Base-by-base conservation (phyloP, 2,329 filamentous ascomycete genomes). In the Colletotrichum sp. region DNA sequence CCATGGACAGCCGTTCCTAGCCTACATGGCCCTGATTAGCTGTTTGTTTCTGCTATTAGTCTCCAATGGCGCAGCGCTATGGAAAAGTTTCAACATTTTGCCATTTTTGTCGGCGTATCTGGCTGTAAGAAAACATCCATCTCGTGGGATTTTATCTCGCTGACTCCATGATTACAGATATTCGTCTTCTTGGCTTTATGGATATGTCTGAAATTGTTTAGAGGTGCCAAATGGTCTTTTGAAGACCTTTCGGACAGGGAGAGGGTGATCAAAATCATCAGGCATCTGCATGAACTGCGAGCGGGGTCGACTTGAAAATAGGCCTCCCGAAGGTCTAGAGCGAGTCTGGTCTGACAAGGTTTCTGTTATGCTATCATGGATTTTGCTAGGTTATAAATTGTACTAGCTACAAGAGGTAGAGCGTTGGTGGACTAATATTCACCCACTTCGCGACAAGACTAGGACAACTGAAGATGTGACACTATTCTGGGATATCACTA, bases 1-100 rank as follows among this genome's bases (percentile, higher is more conserved):
- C 62, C 83, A 85, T 39, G 81, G 80, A 2, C 86, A 87, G 74
- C 85, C 86, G 0, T 64, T 85, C 6, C 79, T 84, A 1, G 84
- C 83, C 9, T 85, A 84, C 66, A 39, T 83, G 3, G 84, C 84
- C 1, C 71, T 87, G 2, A 34, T 32, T 6, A 12, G 65, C 3
- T 67, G 28, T 18, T 3, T 67, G 2, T 52, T 49, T 24, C 39
- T 67, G 0, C 2, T 55, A 5, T 1, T 67, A 0, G 65, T 67
- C 39, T 67, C 32, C 0, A 55, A 67, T 24, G 44, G 65, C 3
- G 44, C 65, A 6, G 26, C 44, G 2, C 5, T 67, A 0, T 67
- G 65, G 65, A 55, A 57, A 49, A 21, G n/a, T 3, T 67, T 67
- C 28, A 21, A 67, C 7, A 12, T 55, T 4, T 18, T 67, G 44